Percentiles rank a stretch among this genome's conserved stretches.
Evolutionary conservation across 1,139 yeast genomes (phyloP).

Genomic region (Candida sojae): DNA sequence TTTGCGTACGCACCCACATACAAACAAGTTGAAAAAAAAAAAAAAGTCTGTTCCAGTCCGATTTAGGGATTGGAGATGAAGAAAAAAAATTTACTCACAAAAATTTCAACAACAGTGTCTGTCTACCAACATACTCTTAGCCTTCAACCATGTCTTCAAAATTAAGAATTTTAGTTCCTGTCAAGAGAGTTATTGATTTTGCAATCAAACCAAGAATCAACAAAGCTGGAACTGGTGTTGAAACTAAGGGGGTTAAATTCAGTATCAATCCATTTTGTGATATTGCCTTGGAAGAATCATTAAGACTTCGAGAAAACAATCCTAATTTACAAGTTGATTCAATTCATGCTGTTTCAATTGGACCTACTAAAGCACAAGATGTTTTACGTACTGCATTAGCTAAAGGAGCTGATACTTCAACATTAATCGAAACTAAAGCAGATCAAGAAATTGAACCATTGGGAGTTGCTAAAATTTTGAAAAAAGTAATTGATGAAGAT

Average conservation of each 20-base stretch:
- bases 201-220: constrained; percentile 93
- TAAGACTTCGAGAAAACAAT: constrained; percentile 70
- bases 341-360: constrained; percentile 92
- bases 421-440: constrained; percentile 80
- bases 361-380: constrained; percentile 86
- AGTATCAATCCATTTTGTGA: constrained; percentile 97
- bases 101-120: neutral
- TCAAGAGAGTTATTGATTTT: constrained; percentile 91
- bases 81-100: neutral
- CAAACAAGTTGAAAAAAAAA: too few relatives aligned
- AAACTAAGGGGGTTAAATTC: constrained; percentile 88
- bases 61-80: neutral
- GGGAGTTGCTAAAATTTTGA: constrained; percentile 81
- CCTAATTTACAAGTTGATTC: constrained; percentile 54
- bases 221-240: constrained; percentile 82
- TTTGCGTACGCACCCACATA: too few relatives aligned
- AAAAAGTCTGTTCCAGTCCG: neutral
- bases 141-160: constrained; percentile 42
- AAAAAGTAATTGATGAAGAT: constrained; percentile 70
- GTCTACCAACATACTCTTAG: neutral
- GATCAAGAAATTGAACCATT: constrained; percentile 82
- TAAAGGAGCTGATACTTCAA: constrained; percentile 87
- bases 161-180: constrained; percentile 84
- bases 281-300: constrained; percentile 92
- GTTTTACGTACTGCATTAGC: constrained; percentile 88